Evolutionary conservation across 768 basidiomycete species (phyloP).

Genomic region (Lentinus tigrinus): DNA sequence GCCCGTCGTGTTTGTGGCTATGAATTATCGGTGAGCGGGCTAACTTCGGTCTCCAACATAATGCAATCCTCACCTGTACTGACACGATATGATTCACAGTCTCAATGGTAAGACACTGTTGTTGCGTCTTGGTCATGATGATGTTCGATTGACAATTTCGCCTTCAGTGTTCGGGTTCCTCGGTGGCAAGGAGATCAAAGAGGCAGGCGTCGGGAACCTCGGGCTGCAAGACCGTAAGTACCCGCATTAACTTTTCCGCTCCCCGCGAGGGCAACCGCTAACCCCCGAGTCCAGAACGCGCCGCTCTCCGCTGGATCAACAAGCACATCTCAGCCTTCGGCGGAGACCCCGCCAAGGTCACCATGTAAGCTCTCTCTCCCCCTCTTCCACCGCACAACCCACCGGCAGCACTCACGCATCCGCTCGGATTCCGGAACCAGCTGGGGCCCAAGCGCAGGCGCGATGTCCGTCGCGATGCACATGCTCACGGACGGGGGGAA

Average conservation of each 20-base stretch:
- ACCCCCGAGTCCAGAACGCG: background rate
- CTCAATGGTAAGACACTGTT: background rate
- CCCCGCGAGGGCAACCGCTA: background rate
- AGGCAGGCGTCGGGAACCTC: slow-evolving; percentile 41
- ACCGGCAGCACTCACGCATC: background rate
- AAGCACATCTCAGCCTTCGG: slow-evolving; percentile 39
- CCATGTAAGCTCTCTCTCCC: slow-evolving; percentile 28
- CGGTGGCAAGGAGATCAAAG: slow-evolving; percentile 38
- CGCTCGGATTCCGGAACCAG: slow-evolving; percentile 34
- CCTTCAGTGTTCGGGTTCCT: slow-evolving; percentile 40
- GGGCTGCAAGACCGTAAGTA: slow-evolving; percentile 47
- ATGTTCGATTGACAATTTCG: background rate
- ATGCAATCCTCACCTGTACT: no score
- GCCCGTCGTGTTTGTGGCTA: slow-evolving; percentile 49
- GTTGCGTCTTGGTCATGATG: background rate
- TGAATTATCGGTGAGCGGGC: slow-evolving; percentile 43
- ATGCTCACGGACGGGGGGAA: slow-evolving; percentile 24
- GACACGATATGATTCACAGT: no score
- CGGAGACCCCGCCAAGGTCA: slow-evolving; percentile 43
- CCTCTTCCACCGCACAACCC: background rate
- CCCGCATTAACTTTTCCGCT: background rate
- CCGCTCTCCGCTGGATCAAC: slow-evolving; percentile 35
- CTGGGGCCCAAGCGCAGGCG: slow-evolving; percentile 40
- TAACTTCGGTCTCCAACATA: background rate
- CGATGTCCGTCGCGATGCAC: slow-evolving; percentile 32